phyloP scores from a whole-genome alignment of 1,139 yeast species.

The Debaryomycetaceae sp. region DNA sequence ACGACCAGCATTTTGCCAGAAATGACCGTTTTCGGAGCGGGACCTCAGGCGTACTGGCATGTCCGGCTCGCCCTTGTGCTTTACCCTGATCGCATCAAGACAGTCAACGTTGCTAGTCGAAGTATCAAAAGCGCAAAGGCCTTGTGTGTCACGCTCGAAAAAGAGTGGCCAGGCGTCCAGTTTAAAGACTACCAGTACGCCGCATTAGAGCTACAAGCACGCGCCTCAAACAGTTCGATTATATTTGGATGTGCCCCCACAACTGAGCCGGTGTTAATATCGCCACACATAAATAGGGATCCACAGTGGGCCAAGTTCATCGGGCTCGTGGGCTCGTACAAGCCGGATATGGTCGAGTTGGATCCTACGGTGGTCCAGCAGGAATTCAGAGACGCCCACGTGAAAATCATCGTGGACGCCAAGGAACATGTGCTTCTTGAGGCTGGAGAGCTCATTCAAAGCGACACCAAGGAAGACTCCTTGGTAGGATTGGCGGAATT shows the following conservation, averaged over 20 bases:
- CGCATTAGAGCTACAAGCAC: constrained; percentile 8
- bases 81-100: constrained; percentile 21
- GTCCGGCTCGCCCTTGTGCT: constrained; percentile 32
- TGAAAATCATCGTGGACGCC: constrained; percentile 50
- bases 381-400: constrained; percentile 12
- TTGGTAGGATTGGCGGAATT: constrained; percentile 38
- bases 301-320: constrained; percentile 29
- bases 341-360: constrained; percentile 58
- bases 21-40: constrained; percentile 49
- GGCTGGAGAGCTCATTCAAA: constrained; percentile 54
- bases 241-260: constrained; percentile 55
- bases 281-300: constrained; percentile 20
- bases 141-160: constrained; percentile 14
- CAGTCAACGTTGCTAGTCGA: constrained; percentile 39
- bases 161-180: constrained; percentile 13
- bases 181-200: constrained; percentile 13
- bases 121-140: constrained; percentile 28
- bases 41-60: constrained; percentile 63
- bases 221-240: constrained; percentile 23
- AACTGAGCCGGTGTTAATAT: constrained; percentile 33
- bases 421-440: constrained; percentile 44
- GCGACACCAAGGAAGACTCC: constrained; percentile 20
- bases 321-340: constrained; percentile 57
- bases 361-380: constrained; percentile 32
- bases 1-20: constrained; percentile 11